These are phyloP conservation scores for Lentinus brumalis DNA, from an alignment of 768 basidiomycete genomes.

Conservation along the genomic window DNA sequence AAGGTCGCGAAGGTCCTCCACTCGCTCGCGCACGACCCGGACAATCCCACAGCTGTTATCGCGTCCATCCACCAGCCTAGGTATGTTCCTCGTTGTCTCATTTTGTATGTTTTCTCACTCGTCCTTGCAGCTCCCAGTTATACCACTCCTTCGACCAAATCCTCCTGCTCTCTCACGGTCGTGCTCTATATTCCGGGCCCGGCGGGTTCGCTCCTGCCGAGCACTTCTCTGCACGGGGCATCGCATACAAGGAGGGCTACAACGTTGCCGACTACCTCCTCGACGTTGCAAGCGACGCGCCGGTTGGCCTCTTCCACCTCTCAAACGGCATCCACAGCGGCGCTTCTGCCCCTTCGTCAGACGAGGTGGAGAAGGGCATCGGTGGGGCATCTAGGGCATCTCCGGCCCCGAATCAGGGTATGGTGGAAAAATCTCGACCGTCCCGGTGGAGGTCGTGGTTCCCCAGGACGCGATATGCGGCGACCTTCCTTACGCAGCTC, in stretches of 20 bases:
- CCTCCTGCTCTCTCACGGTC: conserved; percentile 75
- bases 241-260: conserved; percentile 73
- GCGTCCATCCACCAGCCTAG: conserved; percentile 89
- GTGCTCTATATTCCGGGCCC: conserved; percentile 75
- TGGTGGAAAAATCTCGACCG: neutral
- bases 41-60: conserved; percentile 77
- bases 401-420: neutral
- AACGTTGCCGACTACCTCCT: conserved; percentile 93
- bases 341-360: conserved; percentile 1
- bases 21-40: conserved; percentile 68
- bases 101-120: neutral
- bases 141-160: conserved; percentile 87
- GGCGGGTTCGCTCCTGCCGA: conserved; percentile 71
- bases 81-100: conserved; percentile 35
- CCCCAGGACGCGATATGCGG: conserved; percentile 48
- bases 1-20: conserved; percentile 78
- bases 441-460: conserved; percentile 2
- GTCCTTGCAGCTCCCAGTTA: conserved; percentile 61
- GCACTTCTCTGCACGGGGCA: conserved; percentile 52
- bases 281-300: conserved; percentile 78
- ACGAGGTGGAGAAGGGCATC: conserved; percentile 15
- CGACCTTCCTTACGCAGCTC: conserved; percentile 89
- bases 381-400: neutral
- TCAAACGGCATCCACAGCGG: conserved; percentile 3
- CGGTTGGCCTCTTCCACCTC: conserved; percentile 47